These are phyloP conservation scores for Cynanchum wilfordii DNA, from an alignment of 257 asterid genomes.

Conservation along the genomic window DNA sequence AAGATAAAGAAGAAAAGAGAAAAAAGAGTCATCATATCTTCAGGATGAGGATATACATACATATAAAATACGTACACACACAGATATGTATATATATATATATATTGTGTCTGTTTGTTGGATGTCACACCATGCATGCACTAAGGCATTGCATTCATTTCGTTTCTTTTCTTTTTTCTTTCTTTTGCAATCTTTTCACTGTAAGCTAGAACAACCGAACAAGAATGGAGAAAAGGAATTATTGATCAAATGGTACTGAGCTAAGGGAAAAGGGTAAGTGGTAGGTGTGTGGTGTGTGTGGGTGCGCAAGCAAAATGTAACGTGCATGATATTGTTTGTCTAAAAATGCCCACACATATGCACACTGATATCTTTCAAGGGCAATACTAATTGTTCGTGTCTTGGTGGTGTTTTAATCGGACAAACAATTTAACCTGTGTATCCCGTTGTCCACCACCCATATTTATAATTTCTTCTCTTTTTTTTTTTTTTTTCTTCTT, in stretches of 20 bases:
- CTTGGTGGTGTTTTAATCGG: slow-evolving; percentile 10
- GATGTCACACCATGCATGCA: slow-evolving; percentile 20
- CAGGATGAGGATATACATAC: background rate
- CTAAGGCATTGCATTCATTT: background rate
- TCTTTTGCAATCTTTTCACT: slow-evolving; percentile 5
- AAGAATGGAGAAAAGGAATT: background rate
- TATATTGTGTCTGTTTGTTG: background rate
- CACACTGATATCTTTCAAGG: slow-evolving; percentile 11
- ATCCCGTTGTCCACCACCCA: slow-evolving; percentile 21
- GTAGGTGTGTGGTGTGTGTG: no score
- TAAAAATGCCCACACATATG: slow-evolving; percentile 13
- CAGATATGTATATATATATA: no score
- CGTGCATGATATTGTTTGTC: slow-evolving; percentile 16
- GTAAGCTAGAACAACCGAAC: background rate
- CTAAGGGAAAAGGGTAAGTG: background rate
- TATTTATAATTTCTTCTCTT: background rate
- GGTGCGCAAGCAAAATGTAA: background rate
- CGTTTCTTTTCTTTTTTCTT: background rate
- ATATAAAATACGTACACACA: no score
- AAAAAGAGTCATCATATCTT: background rate
- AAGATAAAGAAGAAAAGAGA: background rate
- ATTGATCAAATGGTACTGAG: background rate
- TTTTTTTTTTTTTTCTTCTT: background rate
- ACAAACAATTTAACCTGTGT: slow-evolving; percentile 12
- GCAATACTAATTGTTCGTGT: slow-evolving; percentile 1